These are phyloP conservation scores for Mortierella antarctica DNA, from an alignment of 192 early-diverging fungal species.

Conservation along the genomic window DNA sequence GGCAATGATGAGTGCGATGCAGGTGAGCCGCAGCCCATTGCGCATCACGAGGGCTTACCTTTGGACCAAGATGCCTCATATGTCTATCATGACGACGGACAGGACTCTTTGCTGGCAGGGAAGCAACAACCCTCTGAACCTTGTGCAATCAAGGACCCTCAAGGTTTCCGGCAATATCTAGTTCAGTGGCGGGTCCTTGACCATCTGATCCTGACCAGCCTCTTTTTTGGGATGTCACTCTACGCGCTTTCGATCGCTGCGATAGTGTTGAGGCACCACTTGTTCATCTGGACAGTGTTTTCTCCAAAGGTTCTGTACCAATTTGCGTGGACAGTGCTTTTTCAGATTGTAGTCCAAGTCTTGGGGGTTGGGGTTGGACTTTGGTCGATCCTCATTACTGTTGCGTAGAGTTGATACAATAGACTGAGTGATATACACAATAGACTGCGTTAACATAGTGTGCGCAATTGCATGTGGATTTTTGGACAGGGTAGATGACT, in stretches of 20 bases:
- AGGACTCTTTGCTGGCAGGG: conserved; percentile 11
- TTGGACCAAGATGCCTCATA: too few relatives aligned
- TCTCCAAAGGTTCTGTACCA: conserved; percentile 86
- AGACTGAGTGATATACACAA: too few relatives aligned
- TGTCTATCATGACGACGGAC: not conserved
- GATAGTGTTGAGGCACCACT: conserved; percentile 70
- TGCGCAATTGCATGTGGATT: too few relatives aligned
- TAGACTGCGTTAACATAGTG: too few relatives aligned
- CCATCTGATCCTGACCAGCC: conserved; percentile 37
- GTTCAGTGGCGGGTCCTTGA: conserved; percentile 19
- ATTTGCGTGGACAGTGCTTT: conserved; percentile 70
- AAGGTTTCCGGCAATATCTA: conserved; percentile 22
- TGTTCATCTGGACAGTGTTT: conserved; percentile 89
- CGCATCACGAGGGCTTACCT: too few relatives aligned
- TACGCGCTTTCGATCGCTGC: conserved; percentile 71
- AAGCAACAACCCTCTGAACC: conserved; percentile 2
- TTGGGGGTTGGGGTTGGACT: conserved; percentile 27
- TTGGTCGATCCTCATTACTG: not conserved
- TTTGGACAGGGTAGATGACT: too few relatives aligned
- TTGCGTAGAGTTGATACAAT: too few relatives aligned
- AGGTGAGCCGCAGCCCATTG: too few relatives aligned
- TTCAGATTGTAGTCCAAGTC: conserved; percentile 54
- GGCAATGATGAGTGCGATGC: not conserved
- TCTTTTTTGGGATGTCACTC: conserved; percentile 62
- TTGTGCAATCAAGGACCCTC: conserved; percentile 22